phyloP scores from a whole-genome alignment of 345 rosid genomes.

The Atalantia buxifolia region DNA sequence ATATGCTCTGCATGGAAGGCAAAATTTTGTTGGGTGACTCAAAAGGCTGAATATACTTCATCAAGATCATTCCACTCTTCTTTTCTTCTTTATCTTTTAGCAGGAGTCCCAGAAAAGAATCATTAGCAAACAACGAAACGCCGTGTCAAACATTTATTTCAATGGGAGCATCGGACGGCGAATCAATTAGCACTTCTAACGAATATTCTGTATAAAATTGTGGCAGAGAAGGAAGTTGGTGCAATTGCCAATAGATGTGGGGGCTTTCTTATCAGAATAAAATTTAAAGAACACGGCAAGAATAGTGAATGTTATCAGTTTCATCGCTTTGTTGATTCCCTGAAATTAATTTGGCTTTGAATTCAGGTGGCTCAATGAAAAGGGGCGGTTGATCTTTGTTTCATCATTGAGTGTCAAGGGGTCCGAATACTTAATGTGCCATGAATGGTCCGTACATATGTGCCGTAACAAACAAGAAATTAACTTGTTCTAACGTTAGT shows the following conservation, averaged over 20 bases:
- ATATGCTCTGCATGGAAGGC: background rate
- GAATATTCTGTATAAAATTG: background rate
- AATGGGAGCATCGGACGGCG: no score
- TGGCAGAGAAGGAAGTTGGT: background rate
- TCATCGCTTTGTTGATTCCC: background rate
- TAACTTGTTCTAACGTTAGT: no score
- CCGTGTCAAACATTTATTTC: background rate
- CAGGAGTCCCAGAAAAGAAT: background rate
- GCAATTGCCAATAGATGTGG: background rate
- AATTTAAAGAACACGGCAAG: background rate
- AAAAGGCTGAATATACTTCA: constrained; percentile 7
- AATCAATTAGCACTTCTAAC: background rate
- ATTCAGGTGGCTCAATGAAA: background rate
- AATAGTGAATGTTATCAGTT: background rate
- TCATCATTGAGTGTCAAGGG: background rate
- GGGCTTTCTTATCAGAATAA: background rate
- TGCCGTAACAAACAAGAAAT: constrained; percentile 15
- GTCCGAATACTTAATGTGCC: background rate
- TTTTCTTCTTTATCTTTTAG: background rate
- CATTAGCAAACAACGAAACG: background rate
- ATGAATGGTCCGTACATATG: background rate
- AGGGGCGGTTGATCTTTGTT: background rate
- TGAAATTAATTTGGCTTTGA: background rate
- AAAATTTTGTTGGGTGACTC: constrained; percentile 1
- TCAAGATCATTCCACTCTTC: background rate